These are phyloP conservation scores for Fistulifera pelliculosa DNA, from an alignment of 108 stramenopile genomes.

Conservation along the genomic window DNA sequence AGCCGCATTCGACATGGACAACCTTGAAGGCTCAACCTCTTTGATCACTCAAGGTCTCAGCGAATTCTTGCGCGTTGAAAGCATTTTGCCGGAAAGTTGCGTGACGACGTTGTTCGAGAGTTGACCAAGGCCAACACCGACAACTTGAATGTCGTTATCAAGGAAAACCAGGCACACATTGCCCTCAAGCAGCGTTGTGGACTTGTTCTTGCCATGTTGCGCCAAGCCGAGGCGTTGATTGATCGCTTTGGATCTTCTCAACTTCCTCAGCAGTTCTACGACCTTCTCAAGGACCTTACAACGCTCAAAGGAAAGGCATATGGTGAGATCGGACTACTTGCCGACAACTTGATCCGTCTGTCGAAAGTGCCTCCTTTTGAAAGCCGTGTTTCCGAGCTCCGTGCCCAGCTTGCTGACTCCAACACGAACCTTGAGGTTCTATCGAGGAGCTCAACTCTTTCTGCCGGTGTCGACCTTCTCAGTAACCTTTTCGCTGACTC, in stretches of 20 bases:
- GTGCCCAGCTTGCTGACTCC: slow-evolving; percentile 49
- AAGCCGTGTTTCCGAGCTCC: slow-evolving; percentile 70
- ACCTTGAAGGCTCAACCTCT: slow-evolving; percentile 41
- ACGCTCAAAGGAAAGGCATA: slow-evolving; percentile 64
- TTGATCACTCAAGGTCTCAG: slow-evolving; percentile 53
- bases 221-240: slow-evolving; percentile 62
- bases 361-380: slow-evolving; percentile 78
- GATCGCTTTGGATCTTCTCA: slow-evolving; percentile 52
- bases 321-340: slow-evolving; percentile 79
- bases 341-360: slow-evolving; percentile 62
- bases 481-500: slow-evolving; percentile 79
- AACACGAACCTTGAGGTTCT: slow-evolving; percentile 53
- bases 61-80: slow-evolving; percentile 85
- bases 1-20: slow-evolving; percentile 33
- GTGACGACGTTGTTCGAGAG: slow-evolving; percentile 83
- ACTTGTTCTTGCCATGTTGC: slow-evolving; percentile 63
- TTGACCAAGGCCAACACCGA: slow-evolving; percentile 78
- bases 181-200: slow-evolving; percentile 37
- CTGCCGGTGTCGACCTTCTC: slow-evolving; percentile 91
- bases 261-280: slow-evolving; percentile 46
- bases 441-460: slow-evolving; percentile 65
- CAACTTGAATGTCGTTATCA: slow-evolving; percentile 68
- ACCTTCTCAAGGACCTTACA: slow-evolving; percentile 45
- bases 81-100: slow-evolving; percentile 62
- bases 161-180: slow-evolving; percentile 74